Evolutionary conservation across 768 basidiomycete genomes (phyloP).

Genomic region (Trichaptum fuscoviolaceum): DNA sequence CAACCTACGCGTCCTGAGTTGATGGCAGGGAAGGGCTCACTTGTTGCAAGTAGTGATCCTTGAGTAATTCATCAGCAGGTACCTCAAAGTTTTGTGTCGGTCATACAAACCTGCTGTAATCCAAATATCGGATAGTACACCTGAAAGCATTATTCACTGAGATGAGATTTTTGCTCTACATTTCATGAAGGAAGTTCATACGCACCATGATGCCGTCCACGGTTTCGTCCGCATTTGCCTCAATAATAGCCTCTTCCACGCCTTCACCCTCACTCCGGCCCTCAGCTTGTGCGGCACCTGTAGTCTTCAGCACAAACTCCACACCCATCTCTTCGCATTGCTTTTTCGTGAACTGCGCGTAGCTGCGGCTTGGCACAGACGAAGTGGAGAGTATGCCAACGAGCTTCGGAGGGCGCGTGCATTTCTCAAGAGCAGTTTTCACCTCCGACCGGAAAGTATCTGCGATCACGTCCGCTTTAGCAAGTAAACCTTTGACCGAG

Average conservation of each 20-base stretch:
- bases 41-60: constrained; percentile 98
- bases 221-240: constrained; percentile 82
- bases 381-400: constrained; percentile 90
- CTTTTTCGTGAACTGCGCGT: constrained; percentile 87
- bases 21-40: constrained; percentile 28
- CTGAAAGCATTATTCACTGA: constrained; percentile 30
- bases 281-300: constrained; percentile 53
- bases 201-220: constrained; percentile 95
- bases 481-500: constrained; percentile 63
- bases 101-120: constrained; percentile 63
- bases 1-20: not conserved
- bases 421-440: constrained; percentile 34
- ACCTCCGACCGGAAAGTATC: constrained; percentile 68
- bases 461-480: constrained; percentile 76
- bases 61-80: constrained; percentile 9
- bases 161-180: constrained; percentile 2
- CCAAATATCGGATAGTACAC: constrained; percentile 98
- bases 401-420: constrained; percentile 56
- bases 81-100: constrained; percentile 7
- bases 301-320: constrained; percentile 72
- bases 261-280: constrained; percentile 73
- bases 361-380: constrained; percentile 71
- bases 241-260: constrained; percentile 93
- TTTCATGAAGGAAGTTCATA: constrained; percentile 5
- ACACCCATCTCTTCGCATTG: constrained; percentile 89